These are phyloP conservation scores for Stromatinia cepivora DNA, from an alignment of 2,329 filamentous ascomycete species.

Conservation along the genomic window DNA sequence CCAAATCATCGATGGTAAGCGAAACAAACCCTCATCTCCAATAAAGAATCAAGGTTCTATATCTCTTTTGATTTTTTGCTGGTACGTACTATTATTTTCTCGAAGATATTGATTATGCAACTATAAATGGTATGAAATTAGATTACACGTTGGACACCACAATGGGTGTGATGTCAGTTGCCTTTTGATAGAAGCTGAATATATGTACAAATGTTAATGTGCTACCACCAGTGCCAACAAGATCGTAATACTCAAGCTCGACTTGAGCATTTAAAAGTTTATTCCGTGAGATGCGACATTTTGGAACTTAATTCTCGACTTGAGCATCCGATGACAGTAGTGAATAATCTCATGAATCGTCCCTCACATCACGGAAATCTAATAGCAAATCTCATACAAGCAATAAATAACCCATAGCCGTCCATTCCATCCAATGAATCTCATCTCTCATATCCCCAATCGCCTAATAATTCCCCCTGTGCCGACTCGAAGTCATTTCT, in stretches of 20 bases:
- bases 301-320: neutral
- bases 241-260: too few relatives aligned
- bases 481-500: constrained; percentile 26
- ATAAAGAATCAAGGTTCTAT: too few relatives aligned
- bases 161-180: neutral
- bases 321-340: neutral
- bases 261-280: neutral
- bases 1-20: too few relatives aligned
- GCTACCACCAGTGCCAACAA: neutral
- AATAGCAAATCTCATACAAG: neutral
- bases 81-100: neutral
- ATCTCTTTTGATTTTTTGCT: neutral
- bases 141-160: neutral
- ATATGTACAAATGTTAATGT: neutral
- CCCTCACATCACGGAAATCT: neutral
- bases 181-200: neutral
- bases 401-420: neutral
- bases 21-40: too few relatives aligned
- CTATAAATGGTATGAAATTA: neutral
- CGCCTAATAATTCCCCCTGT: constrained; percentile 4
- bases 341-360: neutral
- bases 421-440: neutral
- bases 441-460: neutral
- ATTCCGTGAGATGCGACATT: neutral
- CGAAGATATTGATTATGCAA: neutral